These are phyloP conservation scores for Planoprotostelium fungivorum DNA, from an alignment of 78 protist species.

Conservation along the genomic window DNA sequence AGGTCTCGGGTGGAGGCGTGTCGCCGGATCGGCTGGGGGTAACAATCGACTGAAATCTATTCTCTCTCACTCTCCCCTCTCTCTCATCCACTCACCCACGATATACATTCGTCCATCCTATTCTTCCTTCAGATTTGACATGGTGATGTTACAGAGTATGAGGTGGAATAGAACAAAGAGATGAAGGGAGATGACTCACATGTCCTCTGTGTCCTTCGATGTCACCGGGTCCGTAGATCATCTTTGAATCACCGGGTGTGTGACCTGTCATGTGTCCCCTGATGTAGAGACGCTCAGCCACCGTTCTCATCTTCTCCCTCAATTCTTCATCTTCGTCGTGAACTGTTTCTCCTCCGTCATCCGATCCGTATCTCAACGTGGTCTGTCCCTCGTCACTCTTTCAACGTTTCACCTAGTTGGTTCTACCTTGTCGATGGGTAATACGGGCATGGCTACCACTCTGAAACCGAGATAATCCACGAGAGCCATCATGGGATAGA, in stretches of 20 bases:
- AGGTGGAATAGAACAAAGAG: neutral
- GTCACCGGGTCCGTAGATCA: slow-evolving; percentile 49
- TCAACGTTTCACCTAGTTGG: neutral
- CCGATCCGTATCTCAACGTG: slow-evolving; percentile 35
- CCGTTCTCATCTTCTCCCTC: slow-evolving; percentile 14
- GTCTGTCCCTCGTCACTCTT: neutral
- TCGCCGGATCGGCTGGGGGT: too few relatives aligned
- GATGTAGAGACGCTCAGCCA: neutral
- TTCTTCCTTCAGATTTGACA: too few relatives aligned
- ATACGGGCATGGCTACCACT: slow-evolving; percentile 49
- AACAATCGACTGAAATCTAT: too few relatives aligned
- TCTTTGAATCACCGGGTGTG: neutral
- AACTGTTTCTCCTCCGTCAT: slow-evolving; percentile 38
- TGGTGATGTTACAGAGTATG: too few relatives aligned
- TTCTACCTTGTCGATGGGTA: slow-evolving; percentile 34
- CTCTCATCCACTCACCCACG: too few relatives aligned
- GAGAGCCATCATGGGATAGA: slow-evolving; percentile 55
- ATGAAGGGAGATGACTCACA: slow-evolving; percentile 1
- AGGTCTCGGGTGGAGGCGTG: too few relatives aligned
- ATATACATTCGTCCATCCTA: too few relatives aligned
- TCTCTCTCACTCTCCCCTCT: too few relatives aligned
- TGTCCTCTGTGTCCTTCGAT: slow-evolving; percentile 41
- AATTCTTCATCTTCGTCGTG: slow-evolving; percentile 14
- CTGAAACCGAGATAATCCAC: slow-evolving; percentile 57
- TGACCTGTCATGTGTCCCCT: slow-evolving; percentile 23